Evolutionary conservation across 257 asterid genomes (phyloP).

Genomic region (Nemophila menziesii): DNA sequence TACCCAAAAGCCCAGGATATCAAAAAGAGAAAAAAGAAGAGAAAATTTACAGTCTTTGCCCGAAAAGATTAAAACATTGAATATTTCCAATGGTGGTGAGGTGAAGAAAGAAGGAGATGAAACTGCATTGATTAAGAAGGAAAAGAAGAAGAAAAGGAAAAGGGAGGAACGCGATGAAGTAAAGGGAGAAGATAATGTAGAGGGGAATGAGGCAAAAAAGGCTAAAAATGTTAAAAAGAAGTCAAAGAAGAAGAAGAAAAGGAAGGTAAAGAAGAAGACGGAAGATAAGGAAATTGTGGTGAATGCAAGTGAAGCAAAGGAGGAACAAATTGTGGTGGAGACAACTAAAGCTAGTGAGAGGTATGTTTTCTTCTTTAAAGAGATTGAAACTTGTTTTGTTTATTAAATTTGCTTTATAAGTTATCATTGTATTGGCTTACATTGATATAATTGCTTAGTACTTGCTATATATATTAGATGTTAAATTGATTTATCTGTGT

Average conservation of each 20-base stretch:
- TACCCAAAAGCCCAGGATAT: constrained; percentile 21
- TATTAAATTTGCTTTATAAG: not conserved
- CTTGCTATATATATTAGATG: not conserved
- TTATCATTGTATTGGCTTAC: not conserved
- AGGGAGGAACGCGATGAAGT: constrained; percentile 24
- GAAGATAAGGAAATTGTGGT: constrained; percentile 22
- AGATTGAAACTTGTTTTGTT: not conserved
- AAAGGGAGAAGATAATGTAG: constrained; percentile 16
- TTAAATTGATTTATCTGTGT: constrained; percentile 2
- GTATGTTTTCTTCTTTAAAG: constrained; percentile 17
- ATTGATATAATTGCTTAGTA: not conserved
- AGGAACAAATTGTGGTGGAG: constrained; percentile 18
- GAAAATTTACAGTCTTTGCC: constrained; percentile 19
- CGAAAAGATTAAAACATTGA: constrained; percentile 20
- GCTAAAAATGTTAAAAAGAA: constrained; percentile 21
- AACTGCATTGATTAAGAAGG: constrained; percentile 16
- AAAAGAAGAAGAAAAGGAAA: constrained; percentile 31
- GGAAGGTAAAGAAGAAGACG: constrained; percentile 15
- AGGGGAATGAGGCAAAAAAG: constrained; percentile 21
- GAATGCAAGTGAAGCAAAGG: constrained; percentile 15
- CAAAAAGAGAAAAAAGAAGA: constrained; percentile 54
- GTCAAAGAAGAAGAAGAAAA: constrained; percentile 24
- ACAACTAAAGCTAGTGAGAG: constrained; percentile 16
- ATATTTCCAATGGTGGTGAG: not conserved
- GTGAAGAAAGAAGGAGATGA: constrained; percentile 13